Percentiles rank a stretch among this genome's conserved stretches.
These are phyloP conservation scores for Fusarium sp. DNA, from an alignment of 2,329 filamentous ascomycete species.

Conservation along the genomic window DNA sequence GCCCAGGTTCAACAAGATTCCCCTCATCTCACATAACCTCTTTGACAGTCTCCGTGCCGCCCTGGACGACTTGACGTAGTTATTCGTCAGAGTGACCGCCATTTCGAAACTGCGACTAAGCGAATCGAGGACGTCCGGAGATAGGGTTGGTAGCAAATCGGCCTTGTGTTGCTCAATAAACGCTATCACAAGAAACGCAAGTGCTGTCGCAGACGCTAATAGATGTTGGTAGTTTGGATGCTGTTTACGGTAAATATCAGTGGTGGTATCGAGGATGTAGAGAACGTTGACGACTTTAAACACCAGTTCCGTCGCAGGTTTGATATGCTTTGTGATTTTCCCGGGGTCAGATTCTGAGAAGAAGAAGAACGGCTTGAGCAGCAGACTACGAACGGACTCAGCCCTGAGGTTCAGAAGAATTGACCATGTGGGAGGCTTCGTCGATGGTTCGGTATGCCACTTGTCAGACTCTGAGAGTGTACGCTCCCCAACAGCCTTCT, in stretches of 20 bases:
- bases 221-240: conserved; percentile 25
- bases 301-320: conserved; percentile 15
- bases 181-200: conserved; percentile 21
- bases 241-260: conserved; percentile 22
- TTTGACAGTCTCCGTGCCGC: conserved; percentile 19
- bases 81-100: conserved; percentile 17
- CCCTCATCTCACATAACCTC: conserved; percentile 15
- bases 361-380: conserved; percentile 24
- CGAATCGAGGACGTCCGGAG: conserved; percentile 16
- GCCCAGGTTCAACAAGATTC: conserved; percentile 8
- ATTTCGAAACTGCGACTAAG: conserved; percentile 26
- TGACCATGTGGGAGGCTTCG: conserved; percentile 20
- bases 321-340: conserved; percentile 20
- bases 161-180: conserved; percentile 27
- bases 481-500: conserved; percentile 33
- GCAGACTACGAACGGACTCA: conserved; percentile 21
- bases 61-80: conserved; percentile 9
- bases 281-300: conserved; percentile 26
- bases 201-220: conserved; percentile 12
- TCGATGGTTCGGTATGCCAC: conserved; percentile 18
- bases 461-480: conserved; percentile 1
- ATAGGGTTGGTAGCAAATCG: conserved; percentile 11
- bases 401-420: conserved; percentile 24
- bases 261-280: conserved; percentile 7
- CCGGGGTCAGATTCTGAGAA: conserved; percentile 22